These are phyloP conservation scores for Mycena galericulata DNA, from an alignment of 768 basidiomycete genomes.

Conservation along the genomic window DNA sequence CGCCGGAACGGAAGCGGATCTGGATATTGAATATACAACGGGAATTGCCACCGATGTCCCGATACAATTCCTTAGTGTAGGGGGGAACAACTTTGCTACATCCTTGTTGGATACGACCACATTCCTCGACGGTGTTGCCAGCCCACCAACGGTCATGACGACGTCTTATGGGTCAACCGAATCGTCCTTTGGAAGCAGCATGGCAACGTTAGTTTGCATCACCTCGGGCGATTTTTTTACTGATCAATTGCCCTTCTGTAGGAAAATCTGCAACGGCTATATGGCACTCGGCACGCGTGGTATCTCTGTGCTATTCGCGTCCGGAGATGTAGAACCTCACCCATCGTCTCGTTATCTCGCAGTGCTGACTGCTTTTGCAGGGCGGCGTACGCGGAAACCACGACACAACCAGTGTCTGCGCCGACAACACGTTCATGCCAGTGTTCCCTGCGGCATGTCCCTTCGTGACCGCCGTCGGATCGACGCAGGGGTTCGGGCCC, in stretches of 20 bases:
- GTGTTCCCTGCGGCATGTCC: too few relatives aligned
- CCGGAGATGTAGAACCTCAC: too few relatives aligned
- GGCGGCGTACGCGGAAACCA: constrained; percentile 18
- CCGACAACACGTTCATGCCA: constrained; percentile 44
- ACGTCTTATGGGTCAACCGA: background rate
- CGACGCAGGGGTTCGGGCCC: too few relatives aligned
- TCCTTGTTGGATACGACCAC: background rate
- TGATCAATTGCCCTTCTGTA: too few relatives aligned
- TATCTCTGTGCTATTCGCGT: too few relatives aligned
- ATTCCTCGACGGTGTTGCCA: background rate
- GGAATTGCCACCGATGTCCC: background rate
- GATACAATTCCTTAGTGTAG: background rate
- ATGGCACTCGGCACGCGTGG: too few relatives aligned
- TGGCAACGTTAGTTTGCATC: background rate
- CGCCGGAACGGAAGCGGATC: too few relatives aligned
- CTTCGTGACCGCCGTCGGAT: too few relatives aligned
- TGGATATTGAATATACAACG: too few relatives aligned
- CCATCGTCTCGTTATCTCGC: background rate
- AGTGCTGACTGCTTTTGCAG: background rate
- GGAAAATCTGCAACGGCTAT: background rate
- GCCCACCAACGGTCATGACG: background rate
- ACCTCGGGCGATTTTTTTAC: background rate
- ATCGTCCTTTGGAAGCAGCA: background rate
- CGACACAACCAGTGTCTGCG: constrained; percentile 1
- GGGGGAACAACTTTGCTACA: background rate